Evolutionary conservation across 192 early-diverging fungal genomes (phyloP), one percentile per base, ranked within the genome.

Genomic region (Backusella parvicylindrica): DNA sequence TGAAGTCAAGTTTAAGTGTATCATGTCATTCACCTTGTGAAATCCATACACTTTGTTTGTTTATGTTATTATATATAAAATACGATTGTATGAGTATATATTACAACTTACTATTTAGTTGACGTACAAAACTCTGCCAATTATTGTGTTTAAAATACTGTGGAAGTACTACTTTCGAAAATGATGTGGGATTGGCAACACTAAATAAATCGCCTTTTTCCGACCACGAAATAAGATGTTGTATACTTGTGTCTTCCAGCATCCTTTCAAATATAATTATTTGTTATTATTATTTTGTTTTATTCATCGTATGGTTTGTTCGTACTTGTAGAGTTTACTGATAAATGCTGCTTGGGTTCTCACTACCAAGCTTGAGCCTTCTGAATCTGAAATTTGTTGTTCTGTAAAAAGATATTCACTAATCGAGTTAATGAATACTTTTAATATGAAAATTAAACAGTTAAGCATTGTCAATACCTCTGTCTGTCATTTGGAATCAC

Each of bases 71-170:
- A 47, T 32, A 47, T 47, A 47, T 15, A 53, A 47, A 53, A 32
- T 11, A 56, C 12, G 1, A 16, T 50, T 32, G 2, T 13, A 31
- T 72, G 32, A 35, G 31, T 37, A 63, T n/a, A n/a, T n/a, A n/a
- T 47, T 23, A 72, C 6, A 16, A 50, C 74, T 60, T 75, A 75
- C 74, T 36, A n/a, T 75, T 75, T 13, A 75, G 47, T 21, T 75
- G 74, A 30, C 74, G 66, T 36, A 75, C 74, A 70, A 75, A 75
- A 28, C 74, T 75, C 30, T 67, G 74, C 74, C 74, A 75, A 32
- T 75, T 75, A 15, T 69, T 75, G 47, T 75, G 74, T 60, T 75
- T 75, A 37, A 75, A 75, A 28, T 75, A 75, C 31, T 53, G 66
- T 30, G 74, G 74, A 41, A 75, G 37, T 21, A 75, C 74, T 30